Evolutionary conservation across 805 yeast species (phyloP).

Genomic region (Candida anglica): DNA sequence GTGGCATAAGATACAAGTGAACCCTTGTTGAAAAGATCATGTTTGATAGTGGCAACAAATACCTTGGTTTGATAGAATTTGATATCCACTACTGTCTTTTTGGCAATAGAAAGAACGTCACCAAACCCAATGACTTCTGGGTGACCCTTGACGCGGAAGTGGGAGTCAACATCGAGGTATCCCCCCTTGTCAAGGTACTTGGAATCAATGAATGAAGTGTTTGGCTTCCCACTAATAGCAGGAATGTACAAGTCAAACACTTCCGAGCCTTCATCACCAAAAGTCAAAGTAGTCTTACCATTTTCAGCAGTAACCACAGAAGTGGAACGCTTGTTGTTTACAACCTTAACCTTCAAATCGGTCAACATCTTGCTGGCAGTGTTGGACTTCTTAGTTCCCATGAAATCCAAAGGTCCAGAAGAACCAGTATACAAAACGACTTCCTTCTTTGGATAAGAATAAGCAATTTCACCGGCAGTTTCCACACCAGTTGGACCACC

Average conservation of each 20-base stretch:
- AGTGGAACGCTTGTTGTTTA: constrained; percentile 12
- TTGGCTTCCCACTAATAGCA: constrained; percentile 23
- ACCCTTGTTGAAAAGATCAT: constrained; percentile 9
- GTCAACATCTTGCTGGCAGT: constrained; percentile 13
- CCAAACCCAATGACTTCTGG: constrained; percentile 31
- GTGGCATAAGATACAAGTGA: constrained; percentile 10
- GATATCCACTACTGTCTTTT: constrained; percentile 22
- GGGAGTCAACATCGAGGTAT: constrained; percentile 22
- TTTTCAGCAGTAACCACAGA: constrained; percentile 5
- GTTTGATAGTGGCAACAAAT: constrained; percentile 10
- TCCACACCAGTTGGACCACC: constrained; percentile 40
- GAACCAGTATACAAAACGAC: constrained; percentile 26
- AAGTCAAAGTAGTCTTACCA: constrained; percentile 8
- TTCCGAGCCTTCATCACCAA: constrained; percentile 13
- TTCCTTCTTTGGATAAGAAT: constrained; percentile 9
- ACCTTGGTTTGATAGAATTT: constrained; percentile 15
- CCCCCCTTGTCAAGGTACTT: constrained; percentile 21
- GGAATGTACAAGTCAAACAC: constrained; percentile 28
- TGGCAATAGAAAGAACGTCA: constrained; percentile 24
- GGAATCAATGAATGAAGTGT: constrained; percentile 25
- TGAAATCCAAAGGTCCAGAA: constrained; percentile 10
- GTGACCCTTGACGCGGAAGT: constrained; percentile 19
- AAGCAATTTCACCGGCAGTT: constrained; percentile 32
- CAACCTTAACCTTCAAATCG: constrained; percentile 17
- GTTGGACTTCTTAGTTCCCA: constrained; percentile 10